A percentile compares a stretch with the other conserved stretches of the same genome.
Conservation (phyloP, 106 monocot species). For the Agapanthus africanus region DNA sequence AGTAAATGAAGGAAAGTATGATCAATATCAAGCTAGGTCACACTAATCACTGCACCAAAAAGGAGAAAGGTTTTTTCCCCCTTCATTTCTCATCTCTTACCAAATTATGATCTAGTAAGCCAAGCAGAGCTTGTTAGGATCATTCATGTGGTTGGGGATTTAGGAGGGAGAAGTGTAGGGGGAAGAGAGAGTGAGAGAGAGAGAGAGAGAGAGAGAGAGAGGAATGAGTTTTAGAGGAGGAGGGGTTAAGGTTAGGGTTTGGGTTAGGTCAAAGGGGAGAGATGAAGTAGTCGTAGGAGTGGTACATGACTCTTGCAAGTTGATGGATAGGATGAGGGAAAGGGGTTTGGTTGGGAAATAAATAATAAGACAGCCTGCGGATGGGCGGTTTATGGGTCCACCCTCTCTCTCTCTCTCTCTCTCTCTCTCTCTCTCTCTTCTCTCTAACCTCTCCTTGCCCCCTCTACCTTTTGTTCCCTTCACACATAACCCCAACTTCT, state of each 20-base stretch:
- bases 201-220: no score
- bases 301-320: not conserved
- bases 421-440: no score
- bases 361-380: not conserved
- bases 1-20: not conserved
- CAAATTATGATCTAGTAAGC: no score
- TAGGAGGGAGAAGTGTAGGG: not conserved
- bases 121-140: no score
- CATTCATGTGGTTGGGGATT: no score
- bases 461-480: no score
- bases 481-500: no score
- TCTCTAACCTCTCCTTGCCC: no score
- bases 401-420: not conserved
- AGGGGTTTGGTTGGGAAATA: not conserved
- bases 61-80: not conserved
- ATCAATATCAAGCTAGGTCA: not conserved
- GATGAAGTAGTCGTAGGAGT: not conserved
- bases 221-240: no score
- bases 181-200: not conserved
- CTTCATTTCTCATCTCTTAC: no score
- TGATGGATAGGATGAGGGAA: not conserved
- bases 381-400: not conserved
- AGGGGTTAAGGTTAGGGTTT: not conserved
- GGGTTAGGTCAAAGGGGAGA: slow-evolving; percentile 5
- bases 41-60: not conserved